Evolutionary conservation across 2,329 filamentous ascomycete species (phyloP).

Genomic region (Botrytis paeoniae): DNA sequence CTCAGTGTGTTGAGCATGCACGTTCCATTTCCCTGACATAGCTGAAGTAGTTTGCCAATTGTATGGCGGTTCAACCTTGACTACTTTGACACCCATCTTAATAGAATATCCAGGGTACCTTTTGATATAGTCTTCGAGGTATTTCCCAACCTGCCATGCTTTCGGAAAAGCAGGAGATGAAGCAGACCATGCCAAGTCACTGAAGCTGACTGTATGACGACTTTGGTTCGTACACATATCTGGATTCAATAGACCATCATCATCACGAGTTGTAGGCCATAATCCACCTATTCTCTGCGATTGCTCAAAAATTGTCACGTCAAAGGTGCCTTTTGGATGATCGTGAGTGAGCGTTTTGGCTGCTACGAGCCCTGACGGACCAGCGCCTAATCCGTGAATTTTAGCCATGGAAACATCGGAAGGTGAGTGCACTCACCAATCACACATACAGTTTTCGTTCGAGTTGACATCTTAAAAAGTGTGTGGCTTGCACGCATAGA

Average conservation of each 20-base stretch:
- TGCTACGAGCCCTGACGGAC: constrained; percentile 65
- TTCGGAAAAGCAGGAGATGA: constrained; percentile 64
- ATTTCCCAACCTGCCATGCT: constrained; percentile 73
- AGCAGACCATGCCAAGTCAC: constrained; percentile 68
- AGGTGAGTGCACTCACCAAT: constrained; percentile 26
- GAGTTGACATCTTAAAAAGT: constrained; percentile 12
- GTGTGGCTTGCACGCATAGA: constrained; percentile 12
- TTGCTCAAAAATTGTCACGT: constrained; percentile 68
- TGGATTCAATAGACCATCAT: constrained; percentile 56
- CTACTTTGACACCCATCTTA: constrained; percentile 27
- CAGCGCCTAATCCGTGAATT: constrained; percentile 53
- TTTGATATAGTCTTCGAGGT: constrained; percentile 62
- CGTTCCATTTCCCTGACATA: constrained; percentile 25
- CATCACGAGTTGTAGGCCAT: constrained; percentile 59
- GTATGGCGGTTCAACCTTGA: constrained; percentile 20
- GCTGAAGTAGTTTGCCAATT: neutral
- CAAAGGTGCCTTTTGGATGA: constrained; percentile 53
- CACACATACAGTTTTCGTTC: constrained; percentile 32
- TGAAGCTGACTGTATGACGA: constrained; percentile 69
- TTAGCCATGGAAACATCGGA: constrained; percentile 9
- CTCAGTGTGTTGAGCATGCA: constrained; percentile 21
- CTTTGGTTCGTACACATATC: constrained; percentile 73
- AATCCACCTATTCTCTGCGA: constrained; percentile 67
- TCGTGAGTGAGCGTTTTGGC: constrained; percentile 71
- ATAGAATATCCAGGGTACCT: constrained; percentile 45